Conservation (phyloP, 345 rosid species). For the Linum lewisii region DNA sequence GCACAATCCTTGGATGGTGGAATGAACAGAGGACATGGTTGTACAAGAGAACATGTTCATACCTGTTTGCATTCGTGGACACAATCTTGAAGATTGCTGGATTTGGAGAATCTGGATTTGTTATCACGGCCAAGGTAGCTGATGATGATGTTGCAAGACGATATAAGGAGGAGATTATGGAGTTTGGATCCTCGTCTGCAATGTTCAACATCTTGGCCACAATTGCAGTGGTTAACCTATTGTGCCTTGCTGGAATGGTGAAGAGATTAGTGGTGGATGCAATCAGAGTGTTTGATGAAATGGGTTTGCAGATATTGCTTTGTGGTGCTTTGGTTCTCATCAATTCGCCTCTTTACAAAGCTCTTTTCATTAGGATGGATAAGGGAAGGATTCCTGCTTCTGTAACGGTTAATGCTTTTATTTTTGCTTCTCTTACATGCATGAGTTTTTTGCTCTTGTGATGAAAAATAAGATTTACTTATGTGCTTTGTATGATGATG, state of each 20-base stretch:
- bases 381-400: conserved; percentile 53
- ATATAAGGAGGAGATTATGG: conserved; percentile 51
- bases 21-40: conserved; percentile 68
- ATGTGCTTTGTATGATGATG: too few relatives aligned
- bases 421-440: conserved; percentile 32
- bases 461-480: background rate
- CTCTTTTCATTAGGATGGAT: conserved; percentile 46
- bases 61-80: conserved; percentile 47
- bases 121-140: conserved; percentile 53
- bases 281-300: conserved; percentile 9
- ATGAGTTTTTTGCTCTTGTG: conserved; percentile 25
- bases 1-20: conserved; percentile 69
- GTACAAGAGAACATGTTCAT: conserved; percentile 62
- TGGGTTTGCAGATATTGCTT: conserved; percentile 38
- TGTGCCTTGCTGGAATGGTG: conserved; percentile 27
- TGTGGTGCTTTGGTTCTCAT: conserved; percentile 39
- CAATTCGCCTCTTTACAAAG: conserved; percentile 59
- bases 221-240: conserved; percentile 47
- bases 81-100: conserved; percentile 34
- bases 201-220: conserved; percentile 53
- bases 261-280: conserved; percentile 1
- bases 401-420: conserved; percentile 31
- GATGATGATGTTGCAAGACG: conserved; percentile 43
- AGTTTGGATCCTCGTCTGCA: conserved; percentile 59
- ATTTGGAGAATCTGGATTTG: conserved; percentile 38